phyloP scores from a whole-genome alignment of 2,329 filamentous ascomycete genomes.

The Moelleriella libera region DNA sequence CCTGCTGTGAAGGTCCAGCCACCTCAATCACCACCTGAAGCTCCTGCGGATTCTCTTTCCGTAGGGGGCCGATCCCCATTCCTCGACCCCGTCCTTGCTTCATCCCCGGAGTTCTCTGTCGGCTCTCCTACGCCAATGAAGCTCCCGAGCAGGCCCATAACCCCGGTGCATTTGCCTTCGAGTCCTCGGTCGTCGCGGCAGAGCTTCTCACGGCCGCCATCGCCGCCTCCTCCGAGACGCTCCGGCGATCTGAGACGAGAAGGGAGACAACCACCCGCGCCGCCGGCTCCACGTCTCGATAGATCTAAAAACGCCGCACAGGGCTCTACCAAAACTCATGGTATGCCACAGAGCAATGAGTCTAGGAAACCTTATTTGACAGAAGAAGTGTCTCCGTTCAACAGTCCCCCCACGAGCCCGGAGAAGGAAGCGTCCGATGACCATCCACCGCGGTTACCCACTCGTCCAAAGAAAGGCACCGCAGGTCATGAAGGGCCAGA shows the following conservation, averaged over 20 bases:
- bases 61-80: conserved; percentile 28
- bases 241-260: conserved; percentile 44
- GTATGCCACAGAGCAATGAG: conserved; percentile 2
- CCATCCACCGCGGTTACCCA: conserved; percentile 34
- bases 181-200: conserved; percentile 30
- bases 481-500: conserved; percentile 9
- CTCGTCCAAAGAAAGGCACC: conserved; percentile 31
- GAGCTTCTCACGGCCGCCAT: conserved; percentile 37
- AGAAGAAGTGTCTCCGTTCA: conserved; percentile 61
- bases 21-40: conserved; percentile 53
- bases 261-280: conserved; percentile 37
- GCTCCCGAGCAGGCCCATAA: conserved; percentile 40
- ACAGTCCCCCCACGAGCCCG: conserved; percentile 66
- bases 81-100: conserved; percentile 31
- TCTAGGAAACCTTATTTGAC: conserved; percentile 9
- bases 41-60: conserved; percentile 17
- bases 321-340: conserved; percentile 6
- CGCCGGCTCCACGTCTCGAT: conserved; percentile 66
- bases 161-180: conserved; percentile 27
- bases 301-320: conserved; percentile 34
- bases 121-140: conserved; percentile 31
- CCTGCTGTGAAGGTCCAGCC: conserved; percentile 58
- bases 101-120: conserved; percentile 24
- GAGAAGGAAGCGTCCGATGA: conserved; percentile 32
- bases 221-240: conserved; percentile 47